A percentile compares a stretch with the other conserved stretches of the same genome.
Conservation (phyloP, 768 basidiomycete genomes). For the Hypholoma sublateritium region DNA sequence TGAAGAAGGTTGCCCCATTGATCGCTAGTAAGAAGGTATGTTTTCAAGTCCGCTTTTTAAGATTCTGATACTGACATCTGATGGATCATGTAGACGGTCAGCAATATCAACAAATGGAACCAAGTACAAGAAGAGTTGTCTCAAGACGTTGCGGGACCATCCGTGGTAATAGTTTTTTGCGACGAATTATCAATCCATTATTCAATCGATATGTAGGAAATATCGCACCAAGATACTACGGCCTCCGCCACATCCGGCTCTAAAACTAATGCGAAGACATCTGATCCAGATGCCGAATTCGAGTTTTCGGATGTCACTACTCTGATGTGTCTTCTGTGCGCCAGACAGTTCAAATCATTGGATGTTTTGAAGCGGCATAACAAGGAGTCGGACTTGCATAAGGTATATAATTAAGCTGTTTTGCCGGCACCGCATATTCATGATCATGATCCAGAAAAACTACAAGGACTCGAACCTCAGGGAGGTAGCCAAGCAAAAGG, state of each 20-base stretch:
- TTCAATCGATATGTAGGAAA: slow-evolving; percentile 7
- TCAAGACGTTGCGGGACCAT: slow-evolving; percentile 33
- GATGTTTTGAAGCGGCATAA: slow-evolving; percentile 90
- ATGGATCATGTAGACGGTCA: slow-evolving; percentile 58
- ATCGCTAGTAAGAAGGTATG: slow-evolving; percentile 83
- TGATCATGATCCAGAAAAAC: slow-evolving; percentile 70
- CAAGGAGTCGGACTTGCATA: slow-evolving; percentile 93
- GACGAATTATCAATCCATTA: background rate
- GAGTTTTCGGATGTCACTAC: slow-evolving; percentile 79
- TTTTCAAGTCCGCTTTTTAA: background rate
- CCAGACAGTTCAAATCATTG: slow-evolving; percentile 86
- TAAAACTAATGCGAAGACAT: slow-evolving; percentile 24
- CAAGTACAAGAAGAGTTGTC: slow-evolving; percentile 88
- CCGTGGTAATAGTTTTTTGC: slow-evolving; percentile 9
- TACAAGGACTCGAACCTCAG: slow-evolving; percentile 70
- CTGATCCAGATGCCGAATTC: slow-evolving; percentile 59
- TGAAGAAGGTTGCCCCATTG: slow-evolving; percentile 78
- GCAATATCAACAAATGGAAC: slow-evolving; percentile 97
- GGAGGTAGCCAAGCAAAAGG: slow-evolving; percentile 74
- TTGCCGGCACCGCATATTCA: slow-evolving; percentile 16
- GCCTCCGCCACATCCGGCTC: background rate
- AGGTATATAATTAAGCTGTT: slow-evolving; percentile 50
- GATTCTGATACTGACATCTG: slow-evolving; percentile 2
- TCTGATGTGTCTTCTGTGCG: slow-evolving; percentile 86
- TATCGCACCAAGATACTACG: slow-evolving; percentile 1